phyloP scores from a whole-genome alignment of 2,329 filamentous ascomycete species.

The Diaporthe humulicola region DNA sequence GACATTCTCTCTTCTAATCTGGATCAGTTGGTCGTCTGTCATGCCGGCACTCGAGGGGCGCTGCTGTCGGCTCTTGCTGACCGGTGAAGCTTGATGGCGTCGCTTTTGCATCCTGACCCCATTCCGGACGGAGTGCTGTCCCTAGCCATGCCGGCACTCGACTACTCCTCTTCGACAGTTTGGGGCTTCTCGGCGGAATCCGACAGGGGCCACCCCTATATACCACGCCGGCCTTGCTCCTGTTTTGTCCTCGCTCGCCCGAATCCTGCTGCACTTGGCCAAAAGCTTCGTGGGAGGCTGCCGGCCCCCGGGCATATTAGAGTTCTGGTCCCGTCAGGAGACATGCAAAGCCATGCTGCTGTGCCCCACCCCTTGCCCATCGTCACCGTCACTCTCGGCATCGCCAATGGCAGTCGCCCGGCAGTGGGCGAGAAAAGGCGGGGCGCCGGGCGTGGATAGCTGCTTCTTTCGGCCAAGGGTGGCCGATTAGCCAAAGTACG shows the following conservation, averaged over 20 bases:
- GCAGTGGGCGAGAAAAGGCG: background rate
- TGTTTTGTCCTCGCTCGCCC: background rate
- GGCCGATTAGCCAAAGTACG: slow-evolving; percentile 25
- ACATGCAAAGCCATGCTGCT: background rate
- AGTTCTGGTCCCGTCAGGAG: slow-evolving; percentile 2
- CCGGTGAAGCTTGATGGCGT: slow-evolving; percentile 19
- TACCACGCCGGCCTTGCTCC: background rate
- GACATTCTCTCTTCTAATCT: background rate
- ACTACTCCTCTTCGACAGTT: background rate
- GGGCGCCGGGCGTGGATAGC: slow-evolving; percentile 7
- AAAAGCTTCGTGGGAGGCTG: slow-evolving; percentile 18
- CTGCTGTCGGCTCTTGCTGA: slow-evolving; percentile 19
- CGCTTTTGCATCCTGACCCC: slow-evolving; percentile 5
- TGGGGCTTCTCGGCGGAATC: slow-evolving; percentile 9
- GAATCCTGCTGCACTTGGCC: slow-evolving; percentile 14
- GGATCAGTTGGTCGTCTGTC: slow-evolving; percentile 16
- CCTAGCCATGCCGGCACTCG: slow-evolving; percentile 25
- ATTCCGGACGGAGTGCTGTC: no score
- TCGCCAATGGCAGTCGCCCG: slow-evolving; percentile 4
- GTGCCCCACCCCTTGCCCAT: background rate
- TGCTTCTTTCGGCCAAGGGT: slow-evolving; percentile 22
- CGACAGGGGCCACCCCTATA: slow-evolving; percentile 23
- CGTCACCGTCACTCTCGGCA: background rate
- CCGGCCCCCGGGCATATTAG: background rate
- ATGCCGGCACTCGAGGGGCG: slow-evolving; percentile 15